Percentiles rank a stretch among this genome's conserved stretches.
phyloP scores from a whole-genome alignment of 495 filamentous ascomycete genomes.

The Achaetomiella virescens region DNA sequence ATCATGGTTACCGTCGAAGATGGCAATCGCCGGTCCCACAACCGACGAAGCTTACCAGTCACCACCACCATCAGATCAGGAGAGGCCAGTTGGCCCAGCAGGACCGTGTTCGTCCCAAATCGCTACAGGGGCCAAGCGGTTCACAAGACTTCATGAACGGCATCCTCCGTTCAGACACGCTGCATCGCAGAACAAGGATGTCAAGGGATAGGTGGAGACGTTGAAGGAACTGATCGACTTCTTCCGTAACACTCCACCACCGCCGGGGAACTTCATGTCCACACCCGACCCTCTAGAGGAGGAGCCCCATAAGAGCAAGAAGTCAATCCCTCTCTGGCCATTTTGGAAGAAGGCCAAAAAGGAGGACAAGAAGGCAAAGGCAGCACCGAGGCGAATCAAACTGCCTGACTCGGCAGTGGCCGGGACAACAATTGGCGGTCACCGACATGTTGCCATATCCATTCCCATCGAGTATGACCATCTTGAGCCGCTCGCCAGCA shows the following conservation, averaged over 20 bases:
- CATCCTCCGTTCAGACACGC: slow-evolving; percentile 19
- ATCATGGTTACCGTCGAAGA: slow-evolving; percentile 4
- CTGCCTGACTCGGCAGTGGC: slow-evolving; percentile 44
- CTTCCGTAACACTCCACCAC: slow-evolving; percentile 37
- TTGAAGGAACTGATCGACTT: slow-evolving; percentile 34
- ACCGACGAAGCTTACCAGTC: not conserved
- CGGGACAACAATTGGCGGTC: slow-evolving; percentile 34
- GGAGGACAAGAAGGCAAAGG: not conserved
- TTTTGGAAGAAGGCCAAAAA: slow-evolving; percentile 6
- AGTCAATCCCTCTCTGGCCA: slow-evolving; percentile 11
- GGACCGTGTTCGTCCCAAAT: slow-evolving; percentile 9
- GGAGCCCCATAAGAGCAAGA: slow-evolving; percentile 4
- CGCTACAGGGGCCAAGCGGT: slow-evolving; percentile 18
- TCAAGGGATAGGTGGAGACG: slow-evolving; percentile 18
- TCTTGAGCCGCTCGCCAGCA: not conserved
- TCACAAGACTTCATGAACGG: slow-evolving; percentile 22
- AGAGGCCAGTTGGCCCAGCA: slow-evolving; percentile 11
- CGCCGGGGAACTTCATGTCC: slow-evolving; percentile 35
- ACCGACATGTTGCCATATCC: slow-evolving; percentile 47
- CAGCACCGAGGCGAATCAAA: slow-evolving; percentile 23
- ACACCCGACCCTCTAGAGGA: slow-evolving; percentile 18
- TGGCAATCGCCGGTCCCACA: not conserved
- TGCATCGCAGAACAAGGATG: slow-evolving; percentile 18
- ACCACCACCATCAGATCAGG: slow-evolving; percentile 1
- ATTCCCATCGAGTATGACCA: slow-evolving; percentile 37